Evolutionary conservation across 345 rosid genomes (phyloP), one percentile per base, ranked within the genome.

Genomic region (Hypericum perforatum): DNA sequence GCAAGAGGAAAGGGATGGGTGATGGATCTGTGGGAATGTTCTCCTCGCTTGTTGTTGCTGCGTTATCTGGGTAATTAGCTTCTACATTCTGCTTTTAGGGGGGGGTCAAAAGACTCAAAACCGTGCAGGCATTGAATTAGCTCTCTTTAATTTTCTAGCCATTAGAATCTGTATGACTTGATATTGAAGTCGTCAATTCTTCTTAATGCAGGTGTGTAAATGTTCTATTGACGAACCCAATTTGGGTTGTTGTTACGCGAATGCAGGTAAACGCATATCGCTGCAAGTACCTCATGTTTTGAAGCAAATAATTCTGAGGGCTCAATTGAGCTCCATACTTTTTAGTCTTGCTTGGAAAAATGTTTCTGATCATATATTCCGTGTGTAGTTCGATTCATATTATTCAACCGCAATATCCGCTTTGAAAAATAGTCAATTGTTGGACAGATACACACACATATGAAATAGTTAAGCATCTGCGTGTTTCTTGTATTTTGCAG

Each of bases 1-100:
- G 36, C 37, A 79, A 52, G 64, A 77, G 63, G 73, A 73, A 63
- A 52, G 99, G 97, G 43, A 49, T 84, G 48, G 97, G 95, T 65
- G 97, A 89, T 62, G 99, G 99, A 65, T 68, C 99, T 6, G 97
- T 94, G 64, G 99, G 99, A 63, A 80, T 86, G 89, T 46, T 94
- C 16, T 72, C 99, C 45, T 89, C 99, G 2, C 99, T 94, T 44
- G 60, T 77, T 53, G 97, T 89, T 55, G 99, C 99, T 70, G 95
- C 99, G 11, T 49, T 94, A 12, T 74, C 99, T 6, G 99, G 99
- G 99, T 94, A 76, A 64, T 60, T 56, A 42, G 7, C 52, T 51
- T 56, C 38, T 5, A 14, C 41, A 15, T 12, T 3, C 16, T 45
- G 12, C 13, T 3, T 9, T 16, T 2, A 9, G 7, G 12, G 4